phyloP scores from a whole-genome alignment of 768 basidiomycete species.

The Amyloporia xantha region DNA sequence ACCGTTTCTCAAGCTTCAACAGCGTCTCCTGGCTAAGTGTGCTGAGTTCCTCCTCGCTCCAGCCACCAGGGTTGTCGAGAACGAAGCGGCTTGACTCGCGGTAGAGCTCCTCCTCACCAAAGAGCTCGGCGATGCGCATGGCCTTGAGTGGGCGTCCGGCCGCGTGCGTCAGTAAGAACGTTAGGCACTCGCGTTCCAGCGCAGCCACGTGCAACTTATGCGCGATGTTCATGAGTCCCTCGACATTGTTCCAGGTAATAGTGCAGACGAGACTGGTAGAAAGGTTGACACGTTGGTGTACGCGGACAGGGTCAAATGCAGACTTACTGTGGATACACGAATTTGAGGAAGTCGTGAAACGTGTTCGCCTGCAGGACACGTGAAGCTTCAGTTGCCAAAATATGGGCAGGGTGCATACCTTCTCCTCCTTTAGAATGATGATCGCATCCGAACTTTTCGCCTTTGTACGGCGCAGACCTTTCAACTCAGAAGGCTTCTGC shows the following conservation, averaged over 20 bases:
- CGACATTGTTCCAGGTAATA: conserved; percentile 94
- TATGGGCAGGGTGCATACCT: conserved; percentile 34
- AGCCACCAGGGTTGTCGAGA: conserved; percentile 86
- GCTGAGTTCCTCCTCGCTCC: conserved; percentile 71
- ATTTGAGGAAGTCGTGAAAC: conserved; percentile 92
- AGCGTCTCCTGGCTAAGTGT: conserved; percentile 79
- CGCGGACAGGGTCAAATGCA: too few relatives aligned
- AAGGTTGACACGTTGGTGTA: too few relatives aligned
- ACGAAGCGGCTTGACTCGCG: conserved; percentile 89
- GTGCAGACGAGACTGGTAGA: conserved; percentile 86
- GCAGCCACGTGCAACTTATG: conserved; percentile 82
- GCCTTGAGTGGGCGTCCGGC: conserved; percentile 92
- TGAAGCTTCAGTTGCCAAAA: neutral
- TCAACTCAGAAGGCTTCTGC: conserved; percentile 9
- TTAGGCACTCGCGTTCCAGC: conserved; percentile 75
- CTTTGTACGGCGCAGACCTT: conserved; percentile 16
- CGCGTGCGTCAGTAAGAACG: conserved; percentile 86
- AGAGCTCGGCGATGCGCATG: conserved; percentile 85
- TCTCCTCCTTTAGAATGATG: conserved; percentile 87
- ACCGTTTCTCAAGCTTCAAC: conserved; percentile 86
- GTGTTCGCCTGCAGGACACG: conserved; percentile 54
- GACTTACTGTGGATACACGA: conserved; percentile 84
- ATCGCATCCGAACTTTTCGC: conserved; percentile 62
- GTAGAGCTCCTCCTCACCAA: conserved; percentile 85
- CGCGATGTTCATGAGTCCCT: conserved; percentile 84